Evolutionary conservation across 1,284 basidiomycete species (phyloP), one percentile per base, ranked within the genome.

Genomic region (Microbotryum saponariae): DNA sequence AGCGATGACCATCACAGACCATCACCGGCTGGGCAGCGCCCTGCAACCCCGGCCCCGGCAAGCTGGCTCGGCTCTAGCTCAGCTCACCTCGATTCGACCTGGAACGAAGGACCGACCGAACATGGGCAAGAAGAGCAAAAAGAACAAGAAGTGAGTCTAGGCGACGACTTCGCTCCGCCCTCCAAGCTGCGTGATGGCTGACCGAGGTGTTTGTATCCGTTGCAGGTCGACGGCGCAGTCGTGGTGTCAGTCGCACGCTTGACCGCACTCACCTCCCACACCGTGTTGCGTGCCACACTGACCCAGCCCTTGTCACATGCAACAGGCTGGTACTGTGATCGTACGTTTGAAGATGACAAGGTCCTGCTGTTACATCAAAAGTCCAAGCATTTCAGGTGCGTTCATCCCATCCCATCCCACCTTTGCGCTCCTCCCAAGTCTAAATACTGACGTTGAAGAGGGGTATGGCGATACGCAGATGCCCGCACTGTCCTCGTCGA

Each of bases 321-420:
- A 42, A 42, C 37, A 42, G 37, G 91, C 79, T 97, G 92, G 94
- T 97, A 97, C 77, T 97, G 93, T 81, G 94, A 98, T 79, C 85
- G 92, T 76, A 94, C 94, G 77, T 97, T 96, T 73, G 91, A 96
- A 77, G 92, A 96, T 83, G 91, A 93, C 77, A 94, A 94, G 79
- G 96, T 98, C 64, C 83, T 98, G 66, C 88, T 98, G 83, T 91
- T 96, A 76, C 94, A 98, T 76, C 96, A 98, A 76, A 98, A 97
- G 78, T 94, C 94, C 20, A 98, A 97, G 77, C 94, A 98, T 75
- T 98, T 97, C 82, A 56, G 64, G 54, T 65, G 59, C 31, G 49
- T 21, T 20, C 29, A 25, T 29, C 23, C 21, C 18, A 27, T 29
- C 16, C 44, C 21, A 3, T 31, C 16, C 37, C 12, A 42, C 14